Base-by-base conservation (phyloP, 2,329 filamentous ascomycete species). In the Xylaria sp. region DNA sequence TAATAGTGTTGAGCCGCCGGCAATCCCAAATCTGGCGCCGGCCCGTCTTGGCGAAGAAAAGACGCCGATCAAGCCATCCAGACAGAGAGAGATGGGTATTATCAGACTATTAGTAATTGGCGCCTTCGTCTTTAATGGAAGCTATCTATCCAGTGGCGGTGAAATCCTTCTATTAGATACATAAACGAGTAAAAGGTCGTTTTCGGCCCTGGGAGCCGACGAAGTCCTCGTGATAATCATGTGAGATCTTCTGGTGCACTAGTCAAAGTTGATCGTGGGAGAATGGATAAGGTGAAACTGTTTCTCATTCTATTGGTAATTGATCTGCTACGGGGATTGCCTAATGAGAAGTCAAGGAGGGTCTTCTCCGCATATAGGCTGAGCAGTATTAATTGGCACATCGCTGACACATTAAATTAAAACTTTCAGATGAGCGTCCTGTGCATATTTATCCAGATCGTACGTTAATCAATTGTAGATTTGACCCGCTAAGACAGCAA, bases 381-480 rank as follows among this genome's bases (percentile, higher is more conserved):
- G 74, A 75, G 74, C 72, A 65, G 60, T 52, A 70, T 69, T 66
- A 70, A 73, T 65, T 66, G 70, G 70, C 68, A 64, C 48, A 66
- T 60, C 20, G 65, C 67, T 65, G 62, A 65, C 69, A 68, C 8
- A 61, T 65, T 68, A 73, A 73, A 72, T 71, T 72, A 72, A 71
- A 50, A 69, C 56, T 50, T 60, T 66, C 58, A 71, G 72, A 70
- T 68, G 69, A 52, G 55, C 65, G 52, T 60, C 57, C 39, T 32
- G 63, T 39, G 46, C 46, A 65, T 48, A 76, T 77, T 77, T 77
- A 76, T 75, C 74, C 74, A 76, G 71, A 76, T 75, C 69, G 68
- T 69, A 48, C 55, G 44, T 63, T 71, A 76, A 77, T 76, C 63
- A 69, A 72, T 65, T 57, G 34, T 46, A 56, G 64, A 65, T 44